Base-by-base conservation (phyloP, 345 rosid species). In the Linum tenue region DNA sequence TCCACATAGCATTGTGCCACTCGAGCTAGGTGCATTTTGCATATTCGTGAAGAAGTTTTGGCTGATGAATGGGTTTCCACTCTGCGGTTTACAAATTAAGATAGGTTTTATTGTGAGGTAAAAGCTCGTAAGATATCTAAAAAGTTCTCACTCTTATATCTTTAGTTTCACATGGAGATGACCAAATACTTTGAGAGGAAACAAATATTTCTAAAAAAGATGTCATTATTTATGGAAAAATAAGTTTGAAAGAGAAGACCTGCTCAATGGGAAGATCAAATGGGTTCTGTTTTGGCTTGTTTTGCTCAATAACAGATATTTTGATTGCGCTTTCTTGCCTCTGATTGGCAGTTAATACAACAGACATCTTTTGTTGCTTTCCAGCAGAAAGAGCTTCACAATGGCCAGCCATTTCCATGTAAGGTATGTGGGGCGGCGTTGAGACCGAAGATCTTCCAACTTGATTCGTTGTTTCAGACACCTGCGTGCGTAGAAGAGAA, bases 351-450 rank as follows among this genome's bases (percentile, higher is more conserved):
- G 69, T 72, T 84, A 87, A 72, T 76, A 82, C 73, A 61, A 74
- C 73, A 62, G 73, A 74, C 89, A 88, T 85, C 78, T 79, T 87
- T 79, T 83, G 71, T 73, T 82, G 84, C 75, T 88, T 88, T 59
- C 86, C 95, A 60, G 63, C 68, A 4, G 78, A 72, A 69, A 88
- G 87, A 38, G 90, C 88, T 62, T 85, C 95, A 37, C 95, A 85
- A 35, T 85, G 84, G 57, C 85, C 85, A 37, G 89, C 91, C 86
- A 88, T 85, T 68, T 88, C 84, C 51, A 72, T 71, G 60, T 84
- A 84, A 55, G 91, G 82, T 82, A 84, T 73, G 77, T 81, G 80
- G 65, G 80, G 76, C 12, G 85, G 81, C 48, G 76, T 59, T 56
- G 87, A 79, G 65, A 75, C 78, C 60, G 89, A 85, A 59, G 70